A percentile compares a stretch with the other conserved stretches of the same genome.
Evolutionary conservation across 805 yeast species (phyloP).

Genomic region (Clavispora fructus): DNA sequence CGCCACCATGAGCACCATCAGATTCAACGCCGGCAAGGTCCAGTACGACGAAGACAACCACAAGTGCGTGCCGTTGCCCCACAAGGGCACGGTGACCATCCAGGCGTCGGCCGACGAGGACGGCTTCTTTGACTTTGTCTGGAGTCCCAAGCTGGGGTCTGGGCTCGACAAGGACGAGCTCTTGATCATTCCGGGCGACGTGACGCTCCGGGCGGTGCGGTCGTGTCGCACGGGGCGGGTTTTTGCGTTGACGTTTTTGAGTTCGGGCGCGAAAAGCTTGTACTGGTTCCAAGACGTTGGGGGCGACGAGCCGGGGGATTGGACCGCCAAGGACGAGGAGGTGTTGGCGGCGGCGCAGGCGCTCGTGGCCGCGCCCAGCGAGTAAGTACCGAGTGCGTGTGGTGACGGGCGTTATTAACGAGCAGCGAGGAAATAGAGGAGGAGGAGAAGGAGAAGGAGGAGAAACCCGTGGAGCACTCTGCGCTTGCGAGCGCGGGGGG

Average conservation of each 20-base stretch:
- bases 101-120: slow-evolving; percentile 65
- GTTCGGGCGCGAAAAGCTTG: slow-evolving; percentile 55
- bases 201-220: slow-evolving; percentile 63
- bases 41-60: slow-evolving; percentile 56
- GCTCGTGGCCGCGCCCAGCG: slow-evolving; percentile 13
- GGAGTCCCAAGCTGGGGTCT: slow-evolving; percentile 61
- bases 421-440: neutral
- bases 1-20: slow-evolving; percentile 23
- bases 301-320: slow-evolving; percentile 52
- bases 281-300: slow-evolving; percentile 79
- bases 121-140: slow-evolving; percentile 60
- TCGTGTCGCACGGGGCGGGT: slow-evolving; percentile 78
- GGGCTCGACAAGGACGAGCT: slow-evolving; percentile 54
- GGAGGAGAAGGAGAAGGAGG: too few relatives aligned
- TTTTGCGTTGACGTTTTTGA: slow-evolving; percentile 56
- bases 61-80: slow-evolving; percentile 63
- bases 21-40: slow-evolving; percentile 78
- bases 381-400: slow-evolving; percentile 44
- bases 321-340: slow-evolving; percentile 54
- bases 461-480: neutral
- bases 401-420: slow-evolving; percentile 1
- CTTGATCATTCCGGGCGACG: slow-evolving; percentile 80
- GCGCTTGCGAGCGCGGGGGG: slow-evolving; percentile 9
- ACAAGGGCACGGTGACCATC: slow-evolving; percentile 62
- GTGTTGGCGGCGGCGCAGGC: slow-evolving; percentile 24